Percentiles rank a stretch among this genome's conserved stretches.
Conservation (phyloP, 2,329 filamentous ascomycete genomes). For the Karstenula rhodostoma region DNA sequence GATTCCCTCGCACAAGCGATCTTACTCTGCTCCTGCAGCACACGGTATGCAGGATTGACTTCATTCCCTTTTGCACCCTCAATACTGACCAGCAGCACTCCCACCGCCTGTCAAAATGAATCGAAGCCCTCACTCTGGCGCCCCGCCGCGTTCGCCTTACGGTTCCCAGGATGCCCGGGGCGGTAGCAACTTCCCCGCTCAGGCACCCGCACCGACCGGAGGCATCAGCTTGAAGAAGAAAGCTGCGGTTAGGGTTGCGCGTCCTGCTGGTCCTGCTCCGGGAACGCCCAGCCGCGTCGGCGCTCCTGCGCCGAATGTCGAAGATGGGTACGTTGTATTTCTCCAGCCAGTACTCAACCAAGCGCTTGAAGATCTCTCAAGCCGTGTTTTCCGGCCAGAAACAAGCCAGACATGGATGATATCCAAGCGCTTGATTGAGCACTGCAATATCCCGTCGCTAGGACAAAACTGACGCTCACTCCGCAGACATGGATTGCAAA, state of each 20-base stretch:
- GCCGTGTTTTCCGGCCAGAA: neutral
- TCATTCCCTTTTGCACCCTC: neutral
- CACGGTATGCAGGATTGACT: conserved; percentile 6
- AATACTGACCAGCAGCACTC: neutral
- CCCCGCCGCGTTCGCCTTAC: conserved; percentile 2
- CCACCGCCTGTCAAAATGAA: conserved; percentile 24
- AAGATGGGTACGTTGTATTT: conserved; percentile 22
- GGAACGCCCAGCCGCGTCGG: conserved; percentile 3
- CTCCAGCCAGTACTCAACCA: neutral
- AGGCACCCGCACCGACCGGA: conserved; percentile 26
- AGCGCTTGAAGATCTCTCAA: neutral
- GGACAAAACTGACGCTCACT: neutral
- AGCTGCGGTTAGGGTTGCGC: conserved; percentile 36
- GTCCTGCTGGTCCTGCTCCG: conserved; percentile 21
- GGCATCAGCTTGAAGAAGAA: conserved; percentile 43
- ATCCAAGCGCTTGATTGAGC: neutral
- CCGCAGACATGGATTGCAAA: neutral
- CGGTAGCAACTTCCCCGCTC: conserved; percentile 30
- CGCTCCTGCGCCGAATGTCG: conserved; percentile 12
- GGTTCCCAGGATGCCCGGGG: conserved; percentile 23
- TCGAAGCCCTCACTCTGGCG: conserved; percentile 18
- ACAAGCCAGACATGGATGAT: neutral
- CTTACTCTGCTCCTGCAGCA: neutral
- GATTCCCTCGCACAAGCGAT: neutral
- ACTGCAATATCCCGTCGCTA: no score